Base-by-base conservation (phyloP, 306 rosid species). In the Quercus bicolor region DNA sequence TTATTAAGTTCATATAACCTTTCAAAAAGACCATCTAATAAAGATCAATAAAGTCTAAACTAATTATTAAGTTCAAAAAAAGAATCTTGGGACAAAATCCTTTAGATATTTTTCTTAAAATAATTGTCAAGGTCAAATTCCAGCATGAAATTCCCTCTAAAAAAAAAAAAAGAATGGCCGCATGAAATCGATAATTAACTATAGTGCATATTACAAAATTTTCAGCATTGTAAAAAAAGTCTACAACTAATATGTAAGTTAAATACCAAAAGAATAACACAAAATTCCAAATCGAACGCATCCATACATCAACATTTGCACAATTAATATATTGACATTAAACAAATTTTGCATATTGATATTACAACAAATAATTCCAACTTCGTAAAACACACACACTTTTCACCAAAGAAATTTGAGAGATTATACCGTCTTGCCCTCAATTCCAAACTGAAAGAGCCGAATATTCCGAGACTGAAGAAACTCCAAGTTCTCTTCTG, bases 391-490 rank as follows among this genome's bases (percentile, higher is more conserved):
- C 70, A 64, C 33, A 29, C 18, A 31, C 16, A 40, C 45, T 40
- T 40, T 64, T n/a, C 14, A 2, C 21, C 2, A 53, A 48, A 43
- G 59, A 53, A 65, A 73, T 34, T 33, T 66, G 15, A 78, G 70
- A 70, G 74, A 53, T 40, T 37, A 61, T 90, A 94, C 98, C 97
- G 92, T 86, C 82, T 87, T 94, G 70, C 98, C 98, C 82, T 92
- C 98, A 5, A 94, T 94, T 78, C 92, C 97, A 80, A 94, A 94
- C 79, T 94, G 98, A 68, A 90, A 82, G 56, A 94, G 92, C 18
- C 68, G 89, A 85, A 94, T 92, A 68, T 86, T 89, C 56, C 86
- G 88, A 1, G 89, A 81, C 11, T 85, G 79, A 56, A 94, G 92
- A 56, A 94, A 92, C 86, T 88, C 93, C 85, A 92, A 77, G 80